Evolutionary conservation across 2,329 filamentous ascomycete species (phyloP), one percentile per base, ranked within the genome.

Genomic region (Pyrenophora graminea): DNA sequence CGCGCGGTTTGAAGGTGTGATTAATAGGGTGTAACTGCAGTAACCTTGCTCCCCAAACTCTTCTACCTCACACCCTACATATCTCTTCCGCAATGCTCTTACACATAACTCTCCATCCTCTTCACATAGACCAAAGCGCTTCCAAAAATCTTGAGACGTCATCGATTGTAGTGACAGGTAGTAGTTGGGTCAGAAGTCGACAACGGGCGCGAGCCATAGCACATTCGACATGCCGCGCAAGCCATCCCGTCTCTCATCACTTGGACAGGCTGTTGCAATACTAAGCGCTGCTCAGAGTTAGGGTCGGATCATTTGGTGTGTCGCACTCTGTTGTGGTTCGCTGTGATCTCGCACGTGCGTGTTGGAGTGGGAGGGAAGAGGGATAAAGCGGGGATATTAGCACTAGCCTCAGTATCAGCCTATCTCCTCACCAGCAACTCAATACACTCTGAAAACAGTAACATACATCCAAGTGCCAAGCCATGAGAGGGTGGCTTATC

Each of bases 261-360:
- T 23, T 33, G 31, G 21, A 34, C 40, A 30, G 30, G 39, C 39
- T 27, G 39, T 15, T 23, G n/a, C 27, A 31, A 38, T 10, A 13
- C 32, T 32, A n/a, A 18, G 34, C 15, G 33, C 34, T 10, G 31
- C 13, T 9, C 19, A 47, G 18, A 13, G 3, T 12, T 3, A 6
- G 25, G 17, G 34, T 32, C 7, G 23, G 31, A 21, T 25, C 31
- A 6, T 10, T 19, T 55, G 61, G 57, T 63, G 59, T 61, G 53
- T 42, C 15, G 62, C 25, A 50, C 17, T 25, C 34, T 8, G 19
- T 31, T 38, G 32, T 59, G 57, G 51, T 64, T 64, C 60, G 60
- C 41, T 46, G 32, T 17, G 10, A 9, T 18, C n/a, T n/a, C 15
- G 55, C 57, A 61, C 55, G 54, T 59, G 57, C 36, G 38, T 27